Evolutionary conservation across 768 basidiomycete species (phyloP), one percentile per base, ranked within the genome.

Genomic region (Termitomyces titanicus): DNA sequence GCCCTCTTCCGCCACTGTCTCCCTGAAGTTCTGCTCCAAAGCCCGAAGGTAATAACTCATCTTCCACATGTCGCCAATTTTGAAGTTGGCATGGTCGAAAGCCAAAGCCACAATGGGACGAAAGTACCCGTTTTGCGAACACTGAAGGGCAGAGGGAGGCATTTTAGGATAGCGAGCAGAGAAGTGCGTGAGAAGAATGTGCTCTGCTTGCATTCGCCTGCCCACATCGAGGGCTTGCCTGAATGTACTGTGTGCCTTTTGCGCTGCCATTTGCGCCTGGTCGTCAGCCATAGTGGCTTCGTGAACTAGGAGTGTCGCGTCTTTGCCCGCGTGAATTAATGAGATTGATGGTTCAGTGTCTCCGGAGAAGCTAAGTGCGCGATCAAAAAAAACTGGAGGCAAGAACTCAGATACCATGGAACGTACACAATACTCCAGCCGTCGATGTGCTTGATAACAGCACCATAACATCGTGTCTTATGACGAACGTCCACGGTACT

Each of bases 261-360:
- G 69, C 1, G 62, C 64, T 0, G 94, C 94, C 71, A 91, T 68
- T 12, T 86, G 86, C 18, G 74, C 80, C 63, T 94, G 83, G 52
- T 89, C 89, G 63, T 98, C 89, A 1, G 84, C 89, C 81, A 98
- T 86, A 3, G 94, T 94, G 0, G 95, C 92, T 68, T 98, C 96
- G 63, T 98, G 96, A 31, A 98, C 94, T 39, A 98, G 76, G 1
- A 98, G 72, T 0, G 93, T 93, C 0, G 89, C 87, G 40, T 71
- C 64, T 56, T 74, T 63, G 0, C 90, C 95, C 0, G 82, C 84
- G 42, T 75, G 66, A 22, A 87, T 82, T 4, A 98, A 74, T 25
- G 74, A 75, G 11, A 86, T 73, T 9, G 86, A 82, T 0, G 96
- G 94, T 65, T 80, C 77, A 1, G 95, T 98, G 67, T 98, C 96